phyloP scores from a whole-genome alignment of 352 stramenopile species.

The Phytophthora macrochlamydospora region DNA sequence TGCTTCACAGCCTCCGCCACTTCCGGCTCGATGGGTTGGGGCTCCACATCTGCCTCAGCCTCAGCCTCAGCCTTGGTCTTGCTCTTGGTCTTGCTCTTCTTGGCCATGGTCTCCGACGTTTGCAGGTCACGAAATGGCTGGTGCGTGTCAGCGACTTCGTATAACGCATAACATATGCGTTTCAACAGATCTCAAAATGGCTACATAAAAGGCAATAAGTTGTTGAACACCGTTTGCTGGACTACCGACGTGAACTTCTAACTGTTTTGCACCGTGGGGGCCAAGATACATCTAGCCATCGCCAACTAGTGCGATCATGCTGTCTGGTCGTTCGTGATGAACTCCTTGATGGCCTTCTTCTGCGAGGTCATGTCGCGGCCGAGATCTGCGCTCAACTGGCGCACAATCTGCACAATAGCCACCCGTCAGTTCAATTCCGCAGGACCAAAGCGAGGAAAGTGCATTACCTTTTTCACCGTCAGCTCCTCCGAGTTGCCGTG shows the following conservation, averaged over 20 bases:
- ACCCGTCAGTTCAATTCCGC: constrained; percentile 1
- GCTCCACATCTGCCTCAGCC: constrained; percentile 6
- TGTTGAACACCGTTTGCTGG: background rate
- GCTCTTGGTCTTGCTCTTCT: constrained; percentile 41
- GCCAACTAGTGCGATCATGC: background rate
- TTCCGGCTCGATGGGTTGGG: constrained; percentile 16
- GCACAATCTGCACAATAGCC: constrained; percentile 58
- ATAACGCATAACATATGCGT: constrained; percentile 1
- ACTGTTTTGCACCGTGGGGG: background rate
- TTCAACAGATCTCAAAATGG: constrained; percentile 20
- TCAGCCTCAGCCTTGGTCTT: constrained; percentile 12
- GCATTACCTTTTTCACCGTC: constrained; percentile 83
- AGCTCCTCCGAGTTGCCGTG: constrained; percentile 77
- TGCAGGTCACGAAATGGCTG: constrained; percentile 49
- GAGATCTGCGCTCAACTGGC: constrained; percentile 67
- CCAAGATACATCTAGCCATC: too few relatives aligned
- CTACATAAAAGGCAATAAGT: constrained; percentile 1
- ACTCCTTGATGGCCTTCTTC: constrained; percentile 86
- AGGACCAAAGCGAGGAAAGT: background rate
- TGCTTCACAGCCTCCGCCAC: constrained; percentile 25
- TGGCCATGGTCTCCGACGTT: constrained; percentile 32
- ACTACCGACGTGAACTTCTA: background rate
- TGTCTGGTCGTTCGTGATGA: constrained; percentile 55
- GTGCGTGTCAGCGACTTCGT: constrained; percentile 9
- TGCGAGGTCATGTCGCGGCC: constrained; percentile 68